These are phyloP conservation scores for Solanum corneliomulleri DNA, from an alignment of 257 asterid species.

Conservation along the genomic window DNA sequence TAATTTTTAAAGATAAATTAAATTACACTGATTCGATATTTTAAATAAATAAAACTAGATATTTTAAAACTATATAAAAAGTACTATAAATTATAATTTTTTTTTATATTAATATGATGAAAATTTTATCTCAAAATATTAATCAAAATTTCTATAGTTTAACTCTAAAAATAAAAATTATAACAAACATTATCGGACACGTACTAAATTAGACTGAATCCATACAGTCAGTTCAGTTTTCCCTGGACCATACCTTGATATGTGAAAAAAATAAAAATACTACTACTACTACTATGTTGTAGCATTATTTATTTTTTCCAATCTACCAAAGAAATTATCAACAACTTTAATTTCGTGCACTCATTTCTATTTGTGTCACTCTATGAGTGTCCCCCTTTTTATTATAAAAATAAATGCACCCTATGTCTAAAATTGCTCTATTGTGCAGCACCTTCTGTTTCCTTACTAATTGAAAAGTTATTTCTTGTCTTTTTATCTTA, in stretches of 20 bases:
- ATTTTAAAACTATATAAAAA: no score
- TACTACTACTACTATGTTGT: not conserved
- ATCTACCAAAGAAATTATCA: not conserved
- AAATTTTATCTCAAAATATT: no score
- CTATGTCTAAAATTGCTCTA: not conserved
- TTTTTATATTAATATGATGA: no score
- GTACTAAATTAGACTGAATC: not conserved
- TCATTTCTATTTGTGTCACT: not conserved
- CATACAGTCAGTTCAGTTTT: not conserved
- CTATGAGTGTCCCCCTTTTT: not conserved
- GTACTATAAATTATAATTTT: no score
- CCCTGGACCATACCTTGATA: not conserved
- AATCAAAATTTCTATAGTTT: no score
- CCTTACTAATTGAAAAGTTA: not conserved
- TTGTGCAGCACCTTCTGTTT: not conserved
- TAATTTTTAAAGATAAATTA: no score
- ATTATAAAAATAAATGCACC: not conserved
- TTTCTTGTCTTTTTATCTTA: not conserved
- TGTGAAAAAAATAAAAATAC: not conserved
- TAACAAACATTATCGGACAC: no score
- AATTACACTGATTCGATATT: no score
- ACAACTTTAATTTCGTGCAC: not conserved
- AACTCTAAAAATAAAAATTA: no score
- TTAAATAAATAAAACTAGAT: no score
- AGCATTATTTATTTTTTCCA: not conserved